Conservation (phyloP, 306 rosid genomes). For the Casuarina cunninghamiana region DNA sequence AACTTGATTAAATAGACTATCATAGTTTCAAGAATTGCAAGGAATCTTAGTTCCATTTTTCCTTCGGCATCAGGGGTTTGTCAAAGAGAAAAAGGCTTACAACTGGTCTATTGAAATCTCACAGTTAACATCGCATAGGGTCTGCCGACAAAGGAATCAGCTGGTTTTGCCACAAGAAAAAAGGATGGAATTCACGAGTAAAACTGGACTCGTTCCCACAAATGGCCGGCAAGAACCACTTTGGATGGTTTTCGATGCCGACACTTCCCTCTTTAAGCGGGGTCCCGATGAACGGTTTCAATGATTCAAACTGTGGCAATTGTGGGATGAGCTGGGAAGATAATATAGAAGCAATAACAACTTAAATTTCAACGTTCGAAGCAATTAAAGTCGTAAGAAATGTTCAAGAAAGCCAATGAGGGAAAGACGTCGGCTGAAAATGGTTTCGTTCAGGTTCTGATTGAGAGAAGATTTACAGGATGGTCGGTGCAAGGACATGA, state of each 20-base stretch:
- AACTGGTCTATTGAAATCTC: too few relatives aligned
- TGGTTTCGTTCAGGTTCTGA: not conserved
- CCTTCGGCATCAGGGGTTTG: not conserved
- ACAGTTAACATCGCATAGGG: too few relatives aligned
- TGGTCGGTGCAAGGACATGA: not conserved
- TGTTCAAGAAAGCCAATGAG: not conserved
- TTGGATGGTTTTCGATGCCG: not conserved
- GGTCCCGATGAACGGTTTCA: not conserved
- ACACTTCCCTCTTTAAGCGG: not conserved
- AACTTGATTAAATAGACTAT: too few relatives aligned
- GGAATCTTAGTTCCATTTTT: too few relatives aligned
- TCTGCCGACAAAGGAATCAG: too few relatives aligned
- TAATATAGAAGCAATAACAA: not conserved
- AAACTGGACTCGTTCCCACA: not conserved
- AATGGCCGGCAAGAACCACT: too few relatives aligned
- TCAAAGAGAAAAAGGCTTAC: not conserved
- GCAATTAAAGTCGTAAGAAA: not conserved
- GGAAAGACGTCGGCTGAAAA: not conserved
- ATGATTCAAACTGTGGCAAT: not conserved
- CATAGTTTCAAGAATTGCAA: too few relatives aligned
- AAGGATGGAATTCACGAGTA: not conserved
- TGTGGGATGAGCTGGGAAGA: not conserved
- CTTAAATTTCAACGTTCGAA: not conserved
- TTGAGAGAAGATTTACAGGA: not conserved
- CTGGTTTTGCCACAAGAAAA: too few relatives aligned